Conservation (phyloP, 208 protist genomes). For the Leishmania lainsoni region DNA sequence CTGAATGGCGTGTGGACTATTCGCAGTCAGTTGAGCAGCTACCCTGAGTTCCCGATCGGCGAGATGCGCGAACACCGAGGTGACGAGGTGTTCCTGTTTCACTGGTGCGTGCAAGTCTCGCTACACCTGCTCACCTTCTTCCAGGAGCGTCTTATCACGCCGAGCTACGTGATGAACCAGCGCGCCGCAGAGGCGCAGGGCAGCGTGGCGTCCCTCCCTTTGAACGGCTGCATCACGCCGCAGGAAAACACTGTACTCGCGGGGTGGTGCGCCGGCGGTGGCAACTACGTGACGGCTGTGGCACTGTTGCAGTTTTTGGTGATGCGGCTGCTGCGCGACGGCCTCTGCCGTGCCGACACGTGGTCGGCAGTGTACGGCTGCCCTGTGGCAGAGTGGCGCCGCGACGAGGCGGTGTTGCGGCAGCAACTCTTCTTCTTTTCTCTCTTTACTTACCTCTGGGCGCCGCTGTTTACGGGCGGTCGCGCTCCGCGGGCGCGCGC, state of each 20-base stretch:
- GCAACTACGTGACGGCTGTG: conserved; percentile 75
- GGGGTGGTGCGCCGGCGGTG: conserved; percentile 62
- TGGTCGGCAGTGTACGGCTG: conserved; percentile 73
- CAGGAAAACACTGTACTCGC: conserved; percentile 68
- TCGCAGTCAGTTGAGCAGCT: conserved; percentile 37
- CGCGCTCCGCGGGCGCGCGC: conserved; percentile 11
- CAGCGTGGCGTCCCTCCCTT: conserved; percentile 15
- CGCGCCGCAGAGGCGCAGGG: conserved; percentile 35
- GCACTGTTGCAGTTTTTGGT: conserved; percentile 80
- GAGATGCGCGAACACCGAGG: conserved; percentile 46
- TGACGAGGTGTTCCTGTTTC: conserved; percentile 83
- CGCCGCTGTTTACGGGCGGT: conserved; percentile 75
- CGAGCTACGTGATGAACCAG: conserved; percentile 72
- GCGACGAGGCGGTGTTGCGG: conserved; percentile 56
- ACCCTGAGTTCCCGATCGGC: conserved; percentile 57
- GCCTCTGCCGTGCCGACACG: conserved; percentile 59
- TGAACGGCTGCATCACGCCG: conserved; percentile 65
- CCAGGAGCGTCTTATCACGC: conserved; percentile 75
- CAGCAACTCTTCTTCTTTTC: conserved; percentile 90
- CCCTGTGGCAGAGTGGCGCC: conserved; percentile 41
- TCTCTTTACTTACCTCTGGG: conserved; percentile 72
- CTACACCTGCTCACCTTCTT: conserved; percentile 78
- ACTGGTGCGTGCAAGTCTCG: conserved; percentile 81
- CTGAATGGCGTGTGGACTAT: conserved; percentile 39
- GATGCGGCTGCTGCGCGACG: conserved; percentile 75